Base-by-base conservation (phyloP, 1,139 yeast genomes). In the Geotrichum fermentans region DNA sequence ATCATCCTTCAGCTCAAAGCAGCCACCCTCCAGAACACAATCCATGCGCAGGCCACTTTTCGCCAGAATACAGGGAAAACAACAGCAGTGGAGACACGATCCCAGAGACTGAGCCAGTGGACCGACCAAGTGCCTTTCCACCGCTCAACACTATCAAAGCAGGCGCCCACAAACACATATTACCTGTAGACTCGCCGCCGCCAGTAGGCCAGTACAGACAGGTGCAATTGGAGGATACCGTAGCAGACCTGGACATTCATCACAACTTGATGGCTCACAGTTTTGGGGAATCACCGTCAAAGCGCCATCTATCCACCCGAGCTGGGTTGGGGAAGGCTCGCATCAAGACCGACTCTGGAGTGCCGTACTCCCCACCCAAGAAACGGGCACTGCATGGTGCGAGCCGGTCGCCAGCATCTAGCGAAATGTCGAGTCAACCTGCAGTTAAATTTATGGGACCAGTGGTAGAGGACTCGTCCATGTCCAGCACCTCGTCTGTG, bases 71-170 rank as follows among this genome's bases (percentile, higher is more conserved):
- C 29, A 33, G n/a, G 16, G 21, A 33, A 20, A 8, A 8, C 32
- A 46, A 46, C 29, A 46, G 35, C 14, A 46, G 49, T 17, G 28
- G 45, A 21, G 49, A 46, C 26, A 46, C 49, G 5, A 29, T 46
- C 26, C 40, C 44, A 7, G 49, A 46, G 17, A 43, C 34, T 2
- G 45, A 41, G 8, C 8, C 41, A 6, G 32, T 34, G 6, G 49
- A 40, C 10, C 35, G n/a, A n/a, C 43, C 43, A 1, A n/a, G 33
- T 5, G 40, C 43, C 7, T 40, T 40, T 16, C 49, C 45, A 10
- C 49, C 42, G 6, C 21, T 46, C 7, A 33, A 32, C 13, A 20
- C 32, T 14, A 35, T 40, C 21, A 40, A 30, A 17, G 45, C 49
- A 13, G 45, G 49, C 3, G 49, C 41, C 1, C 49, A 40, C 20